Evolutionary conservation across 768 basidiomycete species (phyloP).

Genomic region (Kwoniella shandongensis): DNA sequence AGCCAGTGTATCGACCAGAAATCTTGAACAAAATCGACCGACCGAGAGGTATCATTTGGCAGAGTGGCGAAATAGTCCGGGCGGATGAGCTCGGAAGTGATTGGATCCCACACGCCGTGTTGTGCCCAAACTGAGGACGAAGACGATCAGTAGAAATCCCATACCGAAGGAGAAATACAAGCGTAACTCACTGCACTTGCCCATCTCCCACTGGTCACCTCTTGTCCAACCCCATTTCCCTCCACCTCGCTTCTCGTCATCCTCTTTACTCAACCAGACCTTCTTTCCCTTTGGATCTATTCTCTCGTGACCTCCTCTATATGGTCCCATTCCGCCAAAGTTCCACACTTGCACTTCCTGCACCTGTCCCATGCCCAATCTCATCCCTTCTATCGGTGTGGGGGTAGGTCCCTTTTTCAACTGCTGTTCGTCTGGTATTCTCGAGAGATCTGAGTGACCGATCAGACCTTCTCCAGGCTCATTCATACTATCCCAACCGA

Average conservation of each 20-base stretch:
- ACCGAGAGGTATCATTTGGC: slow-evolving; percentile 18
- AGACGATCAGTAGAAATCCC: background rate
- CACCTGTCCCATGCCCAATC: slow-evolving; percentile 82
- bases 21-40: slow-evolving; percentile 40
- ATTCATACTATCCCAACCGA: slow-evolving; percentile 96
- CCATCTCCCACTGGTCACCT: slow-evolving; percentile 48
- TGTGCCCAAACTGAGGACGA: slow-evolving; percentile 49
- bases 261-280: slow-evolving; percentile 36
- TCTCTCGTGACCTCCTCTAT: slow-evolving; percentile 67
- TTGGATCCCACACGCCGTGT: slow-evolving; percentile 52
- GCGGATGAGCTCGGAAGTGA: slow-evolving; percentile 26
- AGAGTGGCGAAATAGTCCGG: slow-evolving; percentile 43
- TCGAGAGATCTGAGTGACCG: slow-evolving; percentile 66
- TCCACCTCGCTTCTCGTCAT: slow-evolving; percentile 52
- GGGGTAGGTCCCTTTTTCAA: slow-evolving; percentile 85
- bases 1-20: slow-evolving; percentile 46
- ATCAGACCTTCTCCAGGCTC: slow-evolving; percentile 86
- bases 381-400: slow-evolving; percentile 76
- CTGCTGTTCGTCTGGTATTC: slow-evolving; percentile 66
- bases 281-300: slow-evolving; percentile 71
- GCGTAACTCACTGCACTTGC: slow-evolving; percentile 51
- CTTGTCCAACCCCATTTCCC: slow-evolving; percentile 72
- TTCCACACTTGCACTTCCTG: slow-evolving; percentile 74
- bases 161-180: background rate
- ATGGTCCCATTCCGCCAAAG: slow-evolving; percentile 77